These are phyloP conservation scores for Solanum appendiculatum DNA, from an alignment of 257 asterid genomes.

Conservation along the genomic window DNA sequence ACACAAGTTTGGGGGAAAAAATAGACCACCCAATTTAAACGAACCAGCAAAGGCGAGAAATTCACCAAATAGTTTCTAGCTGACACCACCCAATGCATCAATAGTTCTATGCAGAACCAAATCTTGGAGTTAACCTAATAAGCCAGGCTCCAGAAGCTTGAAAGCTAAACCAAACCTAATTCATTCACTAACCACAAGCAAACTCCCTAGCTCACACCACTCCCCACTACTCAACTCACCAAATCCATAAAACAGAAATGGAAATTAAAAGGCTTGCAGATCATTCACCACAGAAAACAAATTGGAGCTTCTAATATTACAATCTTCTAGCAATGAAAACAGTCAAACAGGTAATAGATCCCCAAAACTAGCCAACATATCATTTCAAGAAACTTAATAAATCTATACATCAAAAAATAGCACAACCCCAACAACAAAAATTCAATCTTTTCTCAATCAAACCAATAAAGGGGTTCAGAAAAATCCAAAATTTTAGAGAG, in stretches of 20 bases:
- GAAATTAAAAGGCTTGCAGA: background rate
- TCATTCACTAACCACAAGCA: background rate
- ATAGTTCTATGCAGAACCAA: background rate
- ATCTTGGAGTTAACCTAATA: background rate
- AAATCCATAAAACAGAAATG: background rate
- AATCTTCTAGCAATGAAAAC: background rate
- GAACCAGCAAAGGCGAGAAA: background rate
- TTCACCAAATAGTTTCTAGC: background rate
- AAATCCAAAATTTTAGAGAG: conserved; percentile 21
- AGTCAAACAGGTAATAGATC: background rate
- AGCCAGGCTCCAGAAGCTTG: background rate
- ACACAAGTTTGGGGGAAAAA: background rate
- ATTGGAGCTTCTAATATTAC: background rate
- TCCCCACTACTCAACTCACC: background rate
- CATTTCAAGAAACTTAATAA: background rate
- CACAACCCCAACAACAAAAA: background rate
- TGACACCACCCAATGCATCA: background rate
- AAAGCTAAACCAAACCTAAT: background rate
- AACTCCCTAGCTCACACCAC: background rate
- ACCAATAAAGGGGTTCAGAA: background rate
- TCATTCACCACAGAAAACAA: background rate
- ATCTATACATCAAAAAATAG: background rate
- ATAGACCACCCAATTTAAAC: background rate
- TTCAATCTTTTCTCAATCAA: background rate
- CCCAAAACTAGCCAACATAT: background rate